phyloP scores from a whole-genome alignment of 225 moss, liverwort and hornwort genomes.

The Physcomitrium patens region DNA sequence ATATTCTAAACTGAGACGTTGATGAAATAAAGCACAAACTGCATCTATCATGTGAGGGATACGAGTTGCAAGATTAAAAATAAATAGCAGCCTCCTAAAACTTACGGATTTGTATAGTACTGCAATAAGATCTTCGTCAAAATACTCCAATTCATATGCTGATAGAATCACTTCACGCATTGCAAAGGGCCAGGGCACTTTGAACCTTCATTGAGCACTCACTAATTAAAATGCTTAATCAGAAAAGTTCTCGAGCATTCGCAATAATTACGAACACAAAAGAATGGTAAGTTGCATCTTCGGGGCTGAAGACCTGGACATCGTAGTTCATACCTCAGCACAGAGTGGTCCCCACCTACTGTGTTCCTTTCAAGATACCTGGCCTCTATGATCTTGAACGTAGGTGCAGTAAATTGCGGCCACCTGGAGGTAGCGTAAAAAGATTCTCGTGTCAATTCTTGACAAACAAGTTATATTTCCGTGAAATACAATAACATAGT shows the following conservation, averaged over 20 bases:
- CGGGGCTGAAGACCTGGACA: background rate
- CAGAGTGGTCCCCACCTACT: slow-evolving; percentile 74
- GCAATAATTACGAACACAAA: slow-evolving; percentile 7
- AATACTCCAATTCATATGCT: slow-evolving; percentile 80
- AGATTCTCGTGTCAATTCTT: slow-evolving; percentile 28
- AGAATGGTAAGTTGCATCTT: background rate
- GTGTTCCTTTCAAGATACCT: slow-evolving; percentile 76
- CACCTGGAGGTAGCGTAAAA: slow-evolving; percentile 58
- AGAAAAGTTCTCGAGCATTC: slow-evolving; percentile 24
- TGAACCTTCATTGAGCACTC: slow-evolving; percentile 63
- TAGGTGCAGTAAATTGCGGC: slow-evolving; percentile 78
- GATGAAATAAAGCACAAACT: background rate
- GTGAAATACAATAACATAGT: background rate
- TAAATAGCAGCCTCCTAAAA: slow-evolving; percentile 5
- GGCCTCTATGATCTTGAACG: slow-evolving; percentile 87
- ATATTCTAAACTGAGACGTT: no score
- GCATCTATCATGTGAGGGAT: background rate
- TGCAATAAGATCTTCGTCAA: slow-evolving; percentile 81
- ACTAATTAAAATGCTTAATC: slow-evolving; percentile 33
- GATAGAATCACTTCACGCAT: slow-evolving; percentile 90
- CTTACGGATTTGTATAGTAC: slow-evolving; percentile 83
- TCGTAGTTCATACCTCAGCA: slow-evolving; percentile 57
- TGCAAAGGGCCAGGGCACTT: slow-evolving; percentile 97
- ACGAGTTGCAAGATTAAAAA: slow-evolving; percentile 7
- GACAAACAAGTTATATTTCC: background rate